Percentiles rank a stretch among this genome's conserved stretches.
phyloP scores from a whole-genome alignment of 2,329 filamentous ascomycete genomes.

The Colletotrichum sojae region DNA sequence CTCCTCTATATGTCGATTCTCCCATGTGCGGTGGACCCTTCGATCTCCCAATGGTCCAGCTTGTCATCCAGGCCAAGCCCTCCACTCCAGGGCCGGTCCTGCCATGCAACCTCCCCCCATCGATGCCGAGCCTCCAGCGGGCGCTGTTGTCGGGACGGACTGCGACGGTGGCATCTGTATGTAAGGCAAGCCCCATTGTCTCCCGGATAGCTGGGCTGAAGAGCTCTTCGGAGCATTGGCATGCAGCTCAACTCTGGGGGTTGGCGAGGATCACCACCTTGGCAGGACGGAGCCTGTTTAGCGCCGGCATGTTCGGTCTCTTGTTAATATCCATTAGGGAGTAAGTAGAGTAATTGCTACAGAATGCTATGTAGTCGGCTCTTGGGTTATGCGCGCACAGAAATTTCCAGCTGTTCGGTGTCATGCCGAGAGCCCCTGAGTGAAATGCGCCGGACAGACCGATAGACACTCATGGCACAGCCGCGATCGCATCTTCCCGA shows the following conservation, averaged over 20 bases:
- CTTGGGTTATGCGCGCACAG: no score
- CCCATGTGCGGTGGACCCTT: neutral
- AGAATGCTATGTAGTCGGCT: no score
- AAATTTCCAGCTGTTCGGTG: no score
- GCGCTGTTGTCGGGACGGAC: neutral
- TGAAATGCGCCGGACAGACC: neutral
- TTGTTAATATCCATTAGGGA: neutral
- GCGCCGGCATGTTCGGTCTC: neutral
- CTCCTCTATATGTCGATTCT: neutral
- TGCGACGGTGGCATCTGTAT: constrained; percentile 27
- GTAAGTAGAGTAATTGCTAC: no score
- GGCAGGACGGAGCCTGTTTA: neutral
- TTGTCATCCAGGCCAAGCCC: constrained; percentile 7
- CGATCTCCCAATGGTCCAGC: neutral
- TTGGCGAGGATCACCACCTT: constrained; percentile 2
- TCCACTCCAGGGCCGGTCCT: neutral
- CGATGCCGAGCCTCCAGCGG: constrained; percentile 11
- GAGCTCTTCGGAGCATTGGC: neutral
- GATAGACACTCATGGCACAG: neutral
- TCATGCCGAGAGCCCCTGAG: no score
- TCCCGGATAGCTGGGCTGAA: constrained; percentile 1
- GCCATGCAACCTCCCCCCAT: constrained; percentile 9
- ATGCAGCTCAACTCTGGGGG: neutral
- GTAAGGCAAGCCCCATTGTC: neutral
- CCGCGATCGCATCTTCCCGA: neutral